Evolutionary conservation across 306 rosid genomes (phyloP).

Genomic region (Prunus salicina): DNA sequence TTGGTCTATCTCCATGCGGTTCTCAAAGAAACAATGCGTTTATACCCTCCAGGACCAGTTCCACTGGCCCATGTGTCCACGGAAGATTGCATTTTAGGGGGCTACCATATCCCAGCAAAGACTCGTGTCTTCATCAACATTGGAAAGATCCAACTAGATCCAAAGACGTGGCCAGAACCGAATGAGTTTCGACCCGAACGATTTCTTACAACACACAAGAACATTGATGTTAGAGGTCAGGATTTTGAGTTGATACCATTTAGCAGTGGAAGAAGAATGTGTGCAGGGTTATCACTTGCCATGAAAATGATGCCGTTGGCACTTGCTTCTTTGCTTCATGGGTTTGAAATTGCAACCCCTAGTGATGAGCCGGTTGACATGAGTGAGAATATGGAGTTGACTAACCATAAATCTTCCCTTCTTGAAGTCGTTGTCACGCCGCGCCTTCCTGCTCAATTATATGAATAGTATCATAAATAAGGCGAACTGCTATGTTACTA

Average conservation of each 20-base stretch:
- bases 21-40: slow-evolving; percentile 9
- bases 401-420: not conserved
- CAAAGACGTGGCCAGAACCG: not conserved
- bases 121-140: slow-evolving; percentile 9
- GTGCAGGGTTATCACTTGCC: not conserved
- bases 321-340: slow-evolving; percentile 17
- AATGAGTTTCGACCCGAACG: slow-evolving; percentile 3
- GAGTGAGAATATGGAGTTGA: not conserved
- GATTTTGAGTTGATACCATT: slow-evolving; percentile 9
- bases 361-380: not conserved
- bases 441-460: slow-evolving; percentile 9
- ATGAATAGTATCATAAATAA: not conserved
- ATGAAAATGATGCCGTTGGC: not conserved
- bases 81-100: slow-evolving; percentile 1
- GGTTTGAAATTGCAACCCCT: slow-evolving; percentile 6
- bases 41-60: slow-evolving; percentile 8
- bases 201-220: not conserved
- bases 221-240: not conserved
- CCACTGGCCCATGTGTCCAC: not conserved
- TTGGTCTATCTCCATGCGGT: not conserved
- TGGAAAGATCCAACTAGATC: slow-evolving; percentile 4
- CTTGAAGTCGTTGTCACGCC: slow-evolving; percentile 7
- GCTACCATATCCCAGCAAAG: not conserved
- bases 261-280: slow-evolving; percentile 2
- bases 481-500: no score